Conservation (phyloP, 352 stramenopile genomes). For the Pythium guiyangense region DNA sequence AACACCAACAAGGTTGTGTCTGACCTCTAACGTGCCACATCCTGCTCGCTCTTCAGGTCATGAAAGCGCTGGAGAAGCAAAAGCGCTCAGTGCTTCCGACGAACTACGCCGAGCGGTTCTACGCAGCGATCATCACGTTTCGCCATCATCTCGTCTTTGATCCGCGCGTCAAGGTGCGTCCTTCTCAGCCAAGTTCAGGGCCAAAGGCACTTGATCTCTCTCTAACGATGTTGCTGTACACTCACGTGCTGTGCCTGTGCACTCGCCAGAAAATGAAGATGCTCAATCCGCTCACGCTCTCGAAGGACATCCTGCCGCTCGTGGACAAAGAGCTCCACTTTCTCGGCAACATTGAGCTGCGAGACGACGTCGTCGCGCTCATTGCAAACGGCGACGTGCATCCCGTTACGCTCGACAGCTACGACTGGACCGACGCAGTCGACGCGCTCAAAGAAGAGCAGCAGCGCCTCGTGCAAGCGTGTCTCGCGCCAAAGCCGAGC, state of each 20-base stretch:
- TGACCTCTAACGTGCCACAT: background rate
- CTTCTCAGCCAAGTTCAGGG: background rate
- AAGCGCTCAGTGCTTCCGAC: slow-evolving; percentile 35
- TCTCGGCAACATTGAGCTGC: slow-evolving; percentile 62
- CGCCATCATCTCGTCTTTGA: slow-evolving; percentile 87
- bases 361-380: slow-evolving; percentile 38
- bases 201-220: too few species aligned
- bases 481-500: slow-evolving; percentile 11
- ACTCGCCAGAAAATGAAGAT: slow-evolving; percentile 63
- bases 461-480: slow-evolving; percentile 5
- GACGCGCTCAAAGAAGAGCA: slow-evolving; percentile 16
- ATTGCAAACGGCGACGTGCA: slow-evolving; percentile 64
- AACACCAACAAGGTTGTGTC: background rate
- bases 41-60: slow-evolving; percentile 30
- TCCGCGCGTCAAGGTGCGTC: slow-evolving; percentile 47
- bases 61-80: slow-evolving; percentile 42
- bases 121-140: slow-evolving; percentile 77
- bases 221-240: background rate
- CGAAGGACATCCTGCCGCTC: slow-evolving; percentile 42
- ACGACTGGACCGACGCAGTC: slow-evolving; percentile 53
- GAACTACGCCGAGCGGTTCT: slow-evolving; percentile 46
- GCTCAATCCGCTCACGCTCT: slow-evolving; percentile 59
- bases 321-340: slow-evolving; percentile 59
- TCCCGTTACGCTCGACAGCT: slow-evolving; percentile 66
- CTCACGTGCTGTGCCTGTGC: background rate